Percentiles rank a stretch among this genome's conserved stretches.
Conservation (phyloP, 305 asterid genomes). For the Withania somnifera region DNA sequence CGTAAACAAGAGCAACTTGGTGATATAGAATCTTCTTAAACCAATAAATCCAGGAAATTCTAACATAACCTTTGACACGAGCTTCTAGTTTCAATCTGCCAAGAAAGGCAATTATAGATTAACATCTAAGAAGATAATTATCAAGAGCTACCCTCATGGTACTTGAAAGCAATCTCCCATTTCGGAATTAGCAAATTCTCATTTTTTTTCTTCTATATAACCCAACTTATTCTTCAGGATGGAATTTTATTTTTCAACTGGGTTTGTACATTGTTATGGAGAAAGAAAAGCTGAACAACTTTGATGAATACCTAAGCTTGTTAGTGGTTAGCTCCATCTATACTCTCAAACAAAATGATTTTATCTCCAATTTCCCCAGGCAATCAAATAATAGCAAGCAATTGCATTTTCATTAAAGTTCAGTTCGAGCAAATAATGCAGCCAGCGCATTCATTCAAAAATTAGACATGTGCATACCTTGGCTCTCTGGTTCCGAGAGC, state of each 20-base stretch:
- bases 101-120: not conserved
- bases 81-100: slow-evolving; percentile 55
- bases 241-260: not conserved
- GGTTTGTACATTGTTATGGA: not conserved
- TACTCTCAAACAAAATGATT: not conserved
- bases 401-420: not conserved
- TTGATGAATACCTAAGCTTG: not conserved
- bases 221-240: not conserved
- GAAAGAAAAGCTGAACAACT: not conserved
- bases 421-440: not conserved
- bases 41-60: slow-evolving; percentile 79
- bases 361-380: not conserved
- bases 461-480: slow-evolving; percentile 36
- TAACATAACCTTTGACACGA: slow-evolving; percentile 32
- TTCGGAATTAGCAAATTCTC: not conserved
- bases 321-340: not conserved
- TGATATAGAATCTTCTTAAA: slow-evolving; percentile 54
- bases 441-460: not conserved
- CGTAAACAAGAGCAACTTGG: slow-evolving; percentile 81
- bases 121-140: not conserved
- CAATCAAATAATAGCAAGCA: not conserved
- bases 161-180: not conserved
- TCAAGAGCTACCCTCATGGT: not conserved
- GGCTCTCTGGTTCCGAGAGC: slow-evolving; percentile 77
- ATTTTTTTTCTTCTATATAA: not conserved